Evolutionary conservation across 768 basidiomycete species (phyloP), one percentile per base, ranked within the genome.

Genomic region (Amanita polypyramis): DNA sequence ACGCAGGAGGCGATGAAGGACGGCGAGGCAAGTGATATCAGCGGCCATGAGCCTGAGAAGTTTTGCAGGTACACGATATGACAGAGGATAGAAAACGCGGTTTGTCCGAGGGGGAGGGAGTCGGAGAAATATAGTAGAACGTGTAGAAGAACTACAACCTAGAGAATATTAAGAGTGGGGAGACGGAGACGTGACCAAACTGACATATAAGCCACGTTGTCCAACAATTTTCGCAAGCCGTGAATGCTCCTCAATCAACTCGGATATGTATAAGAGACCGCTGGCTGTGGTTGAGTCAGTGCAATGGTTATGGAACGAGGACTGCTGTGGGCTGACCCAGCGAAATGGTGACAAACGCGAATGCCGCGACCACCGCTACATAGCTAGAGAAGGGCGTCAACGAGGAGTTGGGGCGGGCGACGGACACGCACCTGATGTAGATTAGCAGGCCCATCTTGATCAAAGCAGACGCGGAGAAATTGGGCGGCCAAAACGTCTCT

Each of bases 221-320:
- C 96, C 96, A 19, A 91, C 60, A 0, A 66, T 55, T 67, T 97
- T 99, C 10, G 96, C 87, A 48, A 76, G 59, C 39, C 77, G 77
- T 10, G 91, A 82, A 61, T 95, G 85, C 61, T 98, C 95, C 63
- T 98, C 95, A 52, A 98, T 97, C 27, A 97, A 63, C 62, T 98
- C 95, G 1, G 94, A 93, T 27, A 95, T 69, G 73, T 95, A 97
- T 47, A 98, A 68, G 38, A 98, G 70, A 5, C 94, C 95, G 65
- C 89, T 94, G 42, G 95, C 95, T 95, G 61, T 10, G 12, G 7
- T 11, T 39, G 4, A 17, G n/a, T 39, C 15, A 12, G 5, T n/a
- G n/a, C 51, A 32, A 12, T 11, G 43, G 33, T 30, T 29, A 15
- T 36, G 19, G 4, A 29, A 40, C 43, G 40, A 12, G 33, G 45